Evolutionary conservation across 2,329 filamentous ascomycete genomes (phyloP).

Genomic region (Passalora sequoiae): DNA sequence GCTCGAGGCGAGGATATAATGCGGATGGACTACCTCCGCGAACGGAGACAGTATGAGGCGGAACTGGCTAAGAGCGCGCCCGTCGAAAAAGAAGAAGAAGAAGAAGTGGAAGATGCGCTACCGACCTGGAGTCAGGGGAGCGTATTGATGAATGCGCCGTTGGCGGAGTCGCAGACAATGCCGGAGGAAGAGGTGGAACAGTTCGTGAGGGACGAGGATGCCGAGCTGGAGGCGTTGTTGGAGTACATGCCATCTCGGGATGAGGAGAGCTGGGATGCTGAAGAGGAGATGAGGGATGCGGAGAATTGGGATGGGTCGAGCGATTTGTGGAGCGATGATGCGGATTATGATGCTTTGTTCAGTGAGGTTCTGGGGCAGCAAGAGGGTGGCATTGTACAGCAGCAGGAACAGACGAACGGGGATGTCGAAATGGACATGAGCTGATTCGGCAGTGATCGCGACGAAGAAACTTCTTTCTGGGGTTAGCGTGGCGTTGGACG

Average conservation of each 20-base stretch:
- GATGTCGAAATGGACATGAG: constrained; percentile 36
- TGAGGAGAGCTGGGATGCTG: constrained; percentile 7
- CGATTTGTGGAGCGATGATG: constrained; percentile 50
- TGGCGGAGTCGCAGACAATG: constrained; percentile 6
- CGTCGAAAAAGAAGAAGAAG: constrained; percentile 20
- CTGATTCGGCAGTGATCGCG: constrained; percentile 7
- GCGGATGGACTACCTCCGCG: constrained; percentile 42
- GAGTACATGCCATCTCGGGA: constrained; percentile 36
- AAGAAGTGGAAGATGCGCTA: constrained; percentile 17
- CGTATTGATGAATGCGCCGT: constrained; percentile 7
- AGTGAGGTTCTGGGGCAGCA: constrained; percentile 57
- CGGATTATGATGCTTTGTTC: constrained; percentile 59
- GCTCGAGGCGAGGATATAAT: constrained; percentile 46
- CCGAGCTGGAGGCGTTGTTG: constrained; percentile 43
- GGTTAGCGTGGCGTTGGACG: constrained; percentile 29
- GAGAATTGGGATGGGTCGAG: constrained; percentile 32
- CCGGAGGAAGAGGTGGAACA: constrained; percentile 36
- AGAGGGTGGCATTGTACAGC: constrained; percentile 16
- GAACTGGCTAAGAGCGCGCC: constrained; percentile 41
- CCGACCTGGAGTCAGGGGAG: constrained; percentile 7
- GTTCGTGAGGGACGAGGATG: constrained; percentile 39
- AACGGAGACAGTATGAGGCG: constrained; percentile 43
- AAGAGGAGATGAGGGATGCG: constrained; percentile 10
- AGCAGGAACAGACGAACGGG: constrained; percentile 24
- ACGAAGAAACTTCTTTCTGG: constrained; percentile 4